These are phyloP conservation scores for Eutypella sp. DNA, from an alignment of 2,329 filamentous ascomycete species.

Conservation along the genomic window DNA sequence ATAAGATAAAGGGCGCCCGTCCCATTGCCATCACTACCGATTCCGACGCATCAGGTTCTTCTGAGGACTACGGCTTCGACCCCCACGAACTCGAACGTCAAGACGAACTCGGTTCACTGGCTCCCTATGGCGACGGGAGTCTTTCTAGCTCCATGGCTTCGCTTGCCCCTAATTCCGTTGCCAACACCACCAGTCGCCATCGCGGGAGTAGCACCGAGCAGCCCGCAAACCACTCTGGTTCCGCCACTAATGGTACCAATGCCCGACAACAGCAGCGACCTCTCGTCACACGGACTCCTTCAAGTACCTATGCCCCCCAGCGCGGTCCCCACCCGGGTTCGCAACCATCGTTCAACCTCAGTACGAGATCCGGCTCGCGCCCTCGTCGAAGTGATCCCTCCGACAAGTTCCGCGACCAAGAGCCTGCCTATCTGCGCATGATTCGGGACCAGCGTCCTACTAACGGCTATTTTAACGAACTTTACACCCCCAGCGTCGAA, in stretches of 20 bases:
- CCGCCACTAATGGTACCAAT: conserved; percentile 26
- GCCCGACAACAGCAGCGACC: conserved; percentile 60
- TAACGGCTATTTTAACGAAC: conserved; percentile 66
- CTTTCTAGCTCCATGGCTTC: conserved; percentile 40
- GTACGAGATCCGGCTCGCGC: conserved; percentile 37
- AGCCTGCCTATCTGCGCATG: conserved; percentile 91
- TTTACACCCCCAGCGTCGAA: conserved; percentile 62
- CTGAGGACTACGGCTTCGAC: conserved; percentile 41
- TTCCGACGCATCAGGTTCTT: conserved; percentile 44
- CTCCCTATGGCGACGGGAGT: conserved; percentile 38
- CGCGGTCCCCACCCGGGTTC: conserved; percentile 41
- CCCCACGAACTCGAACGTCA: conserved; percentile 43
- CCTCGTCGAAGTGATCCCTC: conserved; percentile 45
- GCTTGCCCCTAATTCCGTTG: conserved; percentile 33
- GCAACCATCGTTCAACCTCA: conserved; percentile 34
- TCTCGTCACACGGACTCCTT: conserved; percentile 67
- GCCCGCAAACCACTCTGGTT: conserved; percentile 12
- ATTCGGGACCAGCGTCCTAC: conserved; percentile 60
- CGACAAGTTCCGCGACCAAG: conserved; percentile 65
- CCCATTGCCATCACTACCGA: conserved; percentile 35
- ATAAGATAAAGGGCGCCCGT: conserved; percentile 37
- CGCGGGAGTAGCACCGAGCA: conserved; percentile 31
- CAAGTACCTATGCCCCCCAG: conserved; percentile 71
- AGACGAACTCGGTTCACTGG: conserved; percentile 42
- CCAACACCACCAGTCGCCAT: conserved; percentile 37